phyloP scores from a whole-genome alignment of 2,329 filamentous ascomycete genomes.

The Xylaria hypoxylon region DNA sequence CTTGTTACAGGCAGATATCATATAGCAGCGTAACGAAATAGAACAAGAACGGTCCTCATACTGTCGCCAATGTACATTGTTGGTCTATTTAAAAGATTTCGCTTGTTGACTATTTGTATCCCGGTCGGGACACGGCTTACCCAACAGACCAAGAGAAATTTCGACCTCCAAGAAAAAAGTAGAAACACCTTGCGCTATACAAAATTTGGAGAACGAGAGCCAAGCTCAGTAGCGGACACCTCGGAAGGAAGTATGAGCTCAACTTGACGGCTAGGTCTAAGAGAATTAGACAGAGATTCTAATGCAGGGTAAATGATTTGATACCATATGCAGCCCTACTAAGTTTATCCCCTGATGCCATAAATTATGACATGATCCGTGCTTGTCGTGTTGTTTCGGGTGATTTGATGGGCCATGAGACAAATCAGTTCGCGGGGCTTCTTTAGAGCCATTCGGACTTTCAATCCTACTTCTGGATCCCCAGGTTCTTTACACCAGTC shows the following conservation, averaged over 20 bases:
- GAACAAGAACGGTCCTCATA: not conserved
- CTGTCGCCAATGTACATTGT: conserved; percentile 32
- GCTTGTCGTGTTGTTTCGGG: not conserved
- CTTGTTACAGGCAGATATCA: not conserved
- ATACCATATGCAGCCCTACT: not conserved
- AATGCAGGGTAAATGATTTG: conserved; percentile 9
- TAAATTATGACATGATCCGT: conserved; percentile 2
- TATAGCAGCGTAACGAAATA: not conserved
- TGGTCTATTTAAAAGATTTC: conserved; percentile 12
- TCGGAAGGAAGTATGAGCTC: conserved; percentile 1
- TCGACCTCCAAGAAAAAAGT: conserved; percentile 6
- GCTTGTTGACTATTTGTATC: conserved; percentile 10
- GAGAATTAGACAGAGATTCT: conserved; percentile 16
- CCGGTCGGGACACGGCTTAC: conserved; percentile 4
- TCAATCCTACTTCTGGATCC: conserved; percentile 55
- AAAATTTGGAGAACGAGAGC: conserved; percentile 11
- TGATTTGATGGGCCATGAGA: not conserved
- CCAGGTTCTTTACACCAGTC: conserved; percentile 67
- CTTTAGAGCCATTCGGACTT: not conserved
- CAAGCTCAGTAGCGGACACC: conserved; percentile 5
- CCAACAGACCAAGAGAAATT: conserved; percentile 23
- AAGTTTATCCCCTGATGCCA: conserved; percentile 1
- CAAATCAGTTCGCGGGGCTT: not conserved
- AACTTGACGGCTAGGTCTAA: conserved; percentile 15
- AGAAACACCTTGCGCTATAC: conserved; percentile 44